Conservation (phyloP, 2,329 filamentous ascomycete genomes). For the Aspergillus persii region DNA sequence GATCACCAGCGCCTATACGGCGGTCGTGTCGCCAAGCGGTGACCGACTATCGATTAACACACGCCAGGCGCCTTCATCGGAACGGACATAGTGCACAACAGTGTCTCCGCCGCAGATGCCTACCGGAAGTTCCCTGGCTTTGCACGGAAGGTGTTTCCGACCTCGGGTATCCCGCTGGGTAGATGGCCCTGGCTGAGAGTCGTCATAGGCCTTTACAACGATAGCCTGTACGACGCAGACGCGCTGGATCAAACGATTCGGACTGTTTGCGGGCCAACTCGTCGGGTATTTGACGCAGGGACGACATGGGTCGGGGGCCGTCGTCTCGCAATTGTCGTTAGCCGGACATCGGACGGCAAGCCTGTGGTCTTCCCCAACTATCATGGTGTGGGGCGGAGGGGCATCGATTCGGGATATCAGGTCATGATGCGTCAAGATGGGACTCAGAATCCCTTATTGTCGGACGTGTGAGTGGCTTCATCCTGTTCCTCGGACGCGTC, state of each 20-base stretch:
- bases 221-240: conserved; percentile 15
- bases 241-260: conserved; percentile 4
- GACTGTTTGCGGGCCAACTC: neutral
- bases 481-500: neutral
- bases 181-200: conserved; percentile 5
- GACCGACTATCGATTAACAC: neutral
- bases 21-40: neutral
- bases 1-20: neutral
- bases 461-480: conserved; percentile 14
- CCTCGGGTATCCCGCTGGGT: neutral
- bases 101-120: conserved; percentile 6
- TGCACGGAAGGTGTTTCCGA: conserved; percentile 14
- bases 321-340: conserved; percentile 14
- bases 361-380: conserved; percentile 20
- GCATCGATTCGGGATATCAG: conserved; percentile 7
- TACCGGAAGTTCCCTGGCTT: conserved; percentile 17
- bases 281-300: conserved; percentile 12
- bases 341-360: conserved; percentile 18
- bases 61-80: conserved; percentile 12
- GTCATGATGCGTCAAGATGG: conserved; percentile 3
- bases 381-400: conserved; percentile 6
- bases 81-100: conserved; percentile 15
- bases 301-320: neutral
- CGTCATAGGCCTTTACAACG: neutral
- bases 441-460: conserved; percentile 12